A percentile compares a stretch with the other conserved stretches of the same genome.
Evolutionary conservation across 495 filamentous ascomycete genomes (phyloP).

Genomic region (Jackrogersella multiformis): DNA sequence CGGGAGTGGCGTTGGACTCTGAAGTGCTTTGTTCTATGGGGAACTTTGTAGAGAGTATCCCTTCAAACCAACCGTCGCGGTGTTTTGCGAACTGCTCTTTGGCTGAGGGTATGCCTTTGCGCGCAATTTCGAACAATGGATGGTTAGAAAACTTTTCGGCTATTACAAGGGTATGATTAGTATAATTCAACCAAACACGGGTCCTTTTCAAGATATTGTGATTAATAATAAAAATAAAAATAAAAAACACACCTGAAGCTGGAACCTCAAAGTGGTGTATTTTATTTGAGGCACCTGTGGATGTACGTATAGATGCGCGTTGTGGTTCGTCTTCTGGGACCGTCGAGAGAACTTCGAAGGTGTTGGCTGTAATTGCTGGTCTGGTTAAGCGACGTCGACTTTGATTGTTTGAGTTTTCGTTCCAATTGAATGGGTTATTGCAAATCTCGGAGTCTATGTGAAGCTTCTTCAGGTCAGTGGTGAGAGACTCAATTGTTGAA

Average conservation of each 20-base stretch:
- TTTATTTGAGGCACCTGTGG: slow-evolving; percentile 16
- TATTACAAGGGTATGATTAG: slow-evolving; percentile 15
- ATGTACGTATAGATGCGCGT: slow-evolving; percentile 10
- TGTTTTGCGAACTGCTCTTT: slow-evolving; percentile 57
- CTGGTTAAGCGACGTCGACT: slow-evolving; percentile 36
- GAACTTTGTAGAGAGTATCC: slow-evolving; percentile 51
- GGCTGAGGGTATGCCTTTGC: slow-evolving; percentile 45
- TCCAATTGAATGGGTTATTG: slow-evolving; percentile 5
- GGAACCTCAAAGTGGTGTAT: slow-evolving; percentile 33
- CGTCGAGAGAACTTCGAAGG: slow-evolving; percentile 43
- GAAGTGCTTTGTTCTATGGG: slow-evolving; percentile 22
- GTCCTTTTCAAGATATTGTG: too few species aligned
- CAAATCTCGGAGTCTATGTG: slow-evolving; percentile 34
- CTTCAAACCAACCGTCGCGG: slow-evolving; percentile 62
- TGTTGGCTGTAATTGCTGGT: slow-evolving; percentile 40
- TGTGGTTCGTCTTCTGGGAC: slow-evolving; percentile 39
- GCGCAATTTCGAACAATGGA: slow-evolving; percentile 48
- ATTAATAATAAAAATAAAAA: too few species aligned
- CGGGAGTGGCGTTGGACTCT: slow-evolving; percentile 17
- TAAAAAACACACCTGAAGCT: slow-evolving; percentile 35
- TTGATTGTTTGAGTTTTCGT: slow-evolving; percentile 28
- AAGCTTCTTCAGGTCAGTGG: slow-evolving; percentile 44
- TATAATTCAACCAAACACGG: background rate
- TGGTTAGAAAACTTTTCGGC: slow-evolving; percentile 36
- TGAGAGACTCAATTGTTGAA: slow-evolving; percentile 43